Evolutionary conservation across 129 eudicot genomes (phyloP).

Genomic region (Ambrosia artemisiifolia): DNA sequence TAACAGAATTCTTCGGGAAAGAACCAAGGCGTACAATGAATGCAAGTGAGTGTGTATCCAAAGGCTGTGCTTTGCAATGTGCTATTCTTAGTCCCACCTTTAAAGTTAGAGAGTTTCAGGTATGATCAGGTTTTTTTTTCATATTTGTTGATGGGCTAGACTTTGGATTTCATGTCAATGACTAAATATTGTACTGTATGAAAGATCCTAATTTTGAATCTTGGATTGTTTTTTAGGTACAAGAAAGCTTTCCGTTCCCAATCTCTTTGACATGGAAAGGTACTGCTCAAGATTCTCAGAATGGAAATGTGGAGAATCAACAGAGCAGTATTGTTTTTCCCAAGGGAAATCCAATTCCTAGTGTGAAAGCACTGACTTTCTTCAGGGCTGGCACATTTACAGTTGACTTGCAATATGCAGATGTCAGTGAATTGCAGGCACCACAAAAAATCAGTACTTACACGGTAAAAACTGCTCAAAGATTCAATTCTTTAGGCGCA

Average conservation of each 20-base stretch:
- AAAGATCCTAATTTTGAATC: background rate
- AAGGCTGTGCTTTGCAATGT: slow-evolving; percentile 83
- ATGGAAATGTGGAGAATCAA: slow-evolving; percentile 54
- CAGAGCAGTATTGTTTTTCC: slow-evolving; percentile 73
- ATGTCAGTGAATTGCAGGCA: slow-evolving; percentile 73
- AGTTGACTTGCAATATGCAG: slow-evolving; percentile 81
- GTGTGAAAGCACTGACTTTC: slow-evolving; percentile 80
- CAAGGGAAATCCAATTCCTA: slow-evolving; percentile 75
- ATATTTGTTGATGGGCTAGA: background rate
- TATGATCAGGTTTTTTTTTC: slow-evolving; percentile 1
- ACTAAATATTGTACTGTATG: background rate
- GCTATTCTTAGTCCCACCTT: slow-evolving; percentile 92
- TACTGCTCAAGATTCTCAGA: slow-evolving; percentile 48
- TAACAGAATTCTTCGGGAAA: slow-evolving; percentile 88
- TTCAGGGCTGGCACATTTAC: slow-evolving; percentile 70
- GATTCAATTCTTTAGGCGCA: background rate
- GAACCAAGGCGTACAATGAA: slow-evolving; percentile 97
- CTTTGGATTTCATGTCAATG: background rate
- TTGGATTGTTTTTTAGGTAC: slow-evolving; percentile 49
- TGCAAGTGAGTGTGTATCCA: slow-evolving; percentile 93
- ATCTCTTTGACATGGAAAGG: slow-evolving; percentile 86
- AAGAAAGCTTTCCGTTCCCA: slow-evolving; percentile 81
- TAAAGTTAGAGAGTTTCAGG: slow-evolving; percentile 89
- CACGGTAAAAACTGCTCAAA: slow-evolving; percentile 46
- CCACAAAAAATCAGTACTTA: slow-evolving; percentile 80